Percentiles rank a stretch among this genome's conserved stretches.
Evolutionary conservation across 495 filamentous ascomycete genomes (phyloP).

Genomic region (Bombardia bombarda): DNA sequence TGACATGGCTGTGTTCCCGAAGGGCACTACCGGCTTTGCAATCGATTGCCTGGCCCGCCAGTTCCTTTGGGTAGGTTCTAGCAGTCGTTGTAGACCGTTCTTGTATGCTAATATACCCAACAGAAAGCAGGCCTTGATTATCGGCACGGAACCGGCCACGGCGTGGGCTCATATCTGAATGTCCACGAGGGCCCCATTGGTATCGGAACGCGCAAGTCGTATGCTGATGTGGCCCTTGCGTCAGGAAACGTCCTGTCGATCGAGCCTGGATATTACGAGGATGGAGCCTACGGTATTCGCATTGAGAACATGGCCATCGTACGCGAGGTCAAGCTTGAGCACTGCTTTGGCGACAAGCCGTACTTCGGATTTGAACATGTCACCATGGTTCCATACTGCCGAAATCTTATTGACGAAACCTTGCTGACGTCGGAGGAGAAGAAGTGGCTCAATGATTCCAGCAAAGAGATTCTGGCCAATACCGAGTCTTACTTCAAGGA

Average conservation of each 20-base stretch:
- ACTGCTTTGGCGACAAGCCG: constrained; percentile 87
- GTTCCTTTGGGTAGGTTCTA: constrained; percentile 64
- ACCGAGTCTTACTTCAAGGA: constrained; percentile 73
- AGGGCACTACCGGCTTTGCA: constrained; percentile 89
- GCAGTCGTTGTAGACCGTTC: not conserved
- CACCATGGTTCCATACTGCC: constrained; percentile 92
- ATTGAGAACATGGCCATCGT: constrained; percentile 95
- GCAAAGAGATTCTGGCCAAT: constrained; percentile 72
- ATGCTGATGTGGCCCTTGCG: constrained; percentile 81
- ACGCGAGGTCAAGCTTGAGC: constrained; percentile 73
- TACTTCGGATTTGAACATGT: constrained; percentile 95
- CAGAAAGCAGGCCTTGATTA: constrained; percentile 83
- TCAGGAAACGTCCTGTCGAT: constrained; percentile 92
- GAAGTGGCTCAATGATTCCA: constrained; percentile 82
- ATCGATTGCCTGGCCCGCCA: constrained; percentile 86
- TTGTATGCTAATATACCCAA: constrained; percentile 6
- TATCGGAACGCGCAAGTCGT: constrained; percentile 85
- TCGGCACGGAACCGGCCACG: constrained; percentile 94
- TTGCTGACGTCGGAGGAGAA: constrained; percentile 72
- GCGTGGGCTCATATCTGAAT: constrained; percentile 85
- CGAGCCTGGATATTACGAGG: constrained; percentile 97
- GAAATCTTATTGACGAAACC: constrained; percentile 72
- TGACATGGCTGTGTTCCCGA: constrained; percentile 83
- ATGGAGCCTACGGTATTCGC: constrained; percentile 93
- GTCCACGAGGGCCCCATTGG: constrained; percentile 98